phyloP scores from a whole-genome alignment of 139 green algal species.

The Micractinium conductrix region DNA sequence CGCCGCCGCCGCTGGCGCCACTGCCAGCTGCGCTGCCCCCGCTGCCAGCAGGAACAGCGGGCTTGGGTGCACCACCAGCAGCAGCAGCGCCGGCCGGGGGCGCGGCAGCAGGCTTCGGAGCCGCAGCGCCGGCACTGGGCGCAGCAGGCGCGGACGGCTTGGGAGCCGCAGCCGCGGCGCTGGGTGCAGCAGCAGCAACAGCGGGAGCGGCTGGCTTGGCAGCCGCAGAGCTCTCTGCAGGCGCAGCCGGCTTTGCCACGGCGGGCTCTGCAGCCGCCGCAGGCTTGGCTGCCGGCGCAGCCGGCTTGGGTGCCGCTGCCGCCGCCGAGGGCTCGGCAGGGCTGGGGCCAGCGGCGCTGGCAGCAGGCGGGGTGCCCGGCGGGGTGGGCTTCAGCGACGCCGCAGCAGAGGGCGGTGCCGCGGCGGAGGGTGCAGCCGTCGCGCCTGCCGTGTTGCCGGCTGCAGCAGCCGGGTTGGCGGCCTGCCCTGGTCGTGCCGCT shows the following conservation, averaged over 20 bases:
- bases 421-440: background rate
- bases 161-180: background rate
- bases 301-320: constrained; percentile 8
- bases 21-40: background rate
- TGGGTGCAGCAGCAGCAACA: background rate
- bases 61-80: background rate
- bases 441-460: background rate
- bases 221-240: background rate
- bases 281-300: background rate
- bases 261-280: too few relatives aligned
- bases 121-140: too few relatives aligned
- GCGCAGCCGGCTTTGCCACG: too few relatives aligned
- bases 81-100: too few relatives aligned
- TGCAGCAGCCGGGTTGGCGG: too few relatives aligned
- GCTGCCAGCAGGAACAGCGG: background rate
- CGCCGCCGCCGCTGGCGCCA: background rate
- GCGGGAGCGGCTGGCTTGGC: background rate
- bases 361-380: background rate
- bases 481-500: too few relatives aligned
- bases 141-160: background rate
- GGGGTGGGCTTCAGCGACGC: too few relatives aligned
- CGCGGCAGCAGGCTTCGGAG: too few relatives aligned
- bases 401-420: too few relatives aligned
- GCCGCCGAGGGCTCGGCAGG: background rate
- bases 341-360: background rate